phyloP scores from a whole-genome alignment of 2,329 filamentous ascomycete genomes.

The Neodidymelliopsis sp. region DNA sequence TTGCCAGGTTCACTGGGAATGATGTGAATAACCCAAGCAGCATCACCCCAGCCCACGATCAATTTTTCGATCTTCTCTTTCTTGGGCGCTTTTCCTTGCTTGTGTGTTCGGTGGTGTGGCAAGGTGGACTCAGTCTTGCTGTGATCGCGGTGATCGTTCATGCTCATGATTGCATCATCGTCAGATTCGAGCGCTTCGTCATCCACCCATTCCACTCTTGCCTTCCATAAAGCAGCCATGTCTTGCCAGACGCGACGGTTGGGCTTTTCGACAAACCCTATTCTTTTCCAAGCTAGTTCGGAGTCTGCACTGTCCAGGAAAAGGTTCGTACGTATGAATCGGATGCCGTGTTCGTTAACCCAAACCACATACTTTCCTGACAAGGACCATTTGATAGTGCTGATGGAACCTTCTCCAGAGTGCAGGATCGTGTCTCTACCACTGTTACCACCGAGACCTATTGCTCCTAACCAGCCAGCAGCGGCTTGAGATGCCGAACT shows the following conservation, averaged over 20 bases:
- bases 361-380: conserved; percentile 92
- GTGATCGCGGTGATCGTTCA: conserved; percentile 44
- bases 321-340: conserved; percentile 92
- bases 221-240: conserved; percentile 96
- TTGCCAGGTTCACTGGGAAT: conserved; percentile 74
- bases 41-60: conserved; percentile 93
- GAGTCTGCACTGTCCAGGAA: conserved; percentile 77
- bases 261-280: conserved; percentile 90
- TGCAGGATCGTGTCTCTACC: conserved; percentile 89
- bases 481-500: conserved; percentile 84
- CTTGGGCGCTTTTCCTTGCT: conserved; percentile 32
- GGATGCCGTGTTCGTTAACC: conserved; percentile 97
- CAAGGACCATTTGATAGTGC: conserved; percentile 91
- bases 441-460: conserved; percentile 78
- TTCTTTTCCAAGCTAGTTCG: conserved; percentile 91
- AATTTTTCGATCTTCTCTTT: conserved; percentile 70
- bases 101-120: conserved; percentile 57
- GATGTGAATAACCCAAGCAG: conserved; percentile 94
- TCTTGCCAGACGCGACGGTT: conserved; percentile 90
- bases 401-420: conserved; percentile 90
- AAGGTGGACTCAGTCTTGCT: conserved; percentile 44
- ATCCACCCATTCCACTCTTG: conserved; percentile 90
- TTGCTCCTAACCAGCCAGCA: conserved; percentile 88
- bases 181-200: conserved; percentile 79
- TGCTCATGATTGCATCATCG: conserved; percentile 59